phyloP scores from a whole-genome alignment of 352 stramenopile genomes.

The Phytophthora cactorum region DNA sequence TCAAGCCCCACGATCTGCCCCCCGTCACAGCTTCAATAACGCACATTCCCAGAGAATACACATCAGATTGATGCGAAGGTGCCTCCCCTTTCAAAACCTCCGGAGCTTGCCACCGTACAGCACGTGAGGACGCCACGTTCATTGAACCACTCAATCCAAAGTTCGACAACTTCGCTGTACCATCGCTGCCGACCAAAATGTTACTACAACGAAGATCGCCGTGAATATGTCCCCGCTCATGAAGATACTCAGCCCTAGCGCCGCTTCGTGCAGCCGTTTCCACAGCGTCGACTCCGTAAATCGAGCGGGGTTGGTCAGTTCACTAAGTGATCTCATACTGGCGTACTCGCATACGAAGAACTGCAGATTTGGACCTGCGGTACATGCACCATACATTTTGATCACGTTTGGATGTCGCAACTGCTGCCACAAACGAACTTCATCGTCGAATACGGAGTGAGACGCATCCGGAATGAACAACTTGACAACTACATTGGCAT shows the following conservation, averaged over 20 bases:
- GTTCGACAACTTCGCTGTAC: conserved; percentile 8
- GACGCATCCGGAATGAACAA: conserved; percentile 12
- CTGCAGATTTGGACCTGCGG: conserved; percentile 3
- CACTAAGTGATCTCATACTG: conserved; percentile 3
- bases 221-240: conserved; percentile 8
- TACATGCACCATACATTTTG: conserved; percentile 26
- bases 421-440: conserved; percentile 16
- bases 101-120: conserved; percentile 19
- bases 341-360: conserved; percentile 29
- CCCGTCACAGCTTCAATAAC: conserved; percentile 29
- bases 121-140: not conserved
- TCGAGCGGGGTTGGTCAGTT: not conserved
- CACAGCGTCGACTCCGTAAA: not conserved
- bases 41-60: conserved; percentile 35
- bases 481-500: conserved; percentile 22
- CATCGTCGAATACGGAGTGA: not conserved
- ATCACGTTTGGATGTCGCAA: conserved; percentile 30
- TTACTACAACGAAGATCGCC: conserved; percentile 11
- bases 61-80: conserved; percentile 13
- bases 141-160: conserved; percentile 3
- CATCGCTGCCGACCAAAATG: conserved; percentile 9
- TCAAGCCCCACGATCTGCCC: not conserved
- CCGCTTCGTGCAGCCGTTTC: conserved; percentile 16
- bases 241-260: conserved; percentile 9
- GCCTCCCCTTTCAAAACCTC: conserved; percentile 10